Evolutionary conservation across 805 yeast species (phyloP).

Genomic region (Cyberlindnera meyerae): DNA sequence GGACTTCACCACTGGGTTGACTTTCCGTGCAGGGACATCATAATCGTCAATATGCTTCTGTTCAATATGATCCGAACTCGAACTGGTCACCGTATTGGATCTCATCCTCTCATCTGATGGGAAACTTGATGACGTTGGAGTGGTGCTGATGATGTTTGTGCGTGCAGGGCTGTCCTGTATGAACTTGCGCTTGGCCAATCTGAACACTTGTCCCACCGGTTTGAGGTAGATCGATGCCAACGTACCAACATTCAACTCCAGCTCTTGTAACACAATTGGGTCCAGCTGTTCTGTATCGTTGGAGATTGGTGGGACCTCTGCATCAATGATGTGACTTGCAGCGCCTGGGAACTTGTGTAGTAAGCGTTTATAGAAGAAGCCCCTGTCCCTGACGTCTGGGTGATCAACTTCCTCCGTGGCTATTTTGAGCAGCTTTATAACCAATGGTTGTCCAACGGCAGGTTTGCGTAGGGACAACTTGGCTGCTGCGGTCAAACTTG

Average conservation of each 20-base stretch:
- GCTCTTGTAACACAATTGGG: slow-evolving; percentile 66
- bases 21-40: slow-evolving; percentile 35
- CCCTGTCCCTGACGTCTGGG: slow-evolving; percentile 86
- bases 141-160: slow-evolving; percentile 14
- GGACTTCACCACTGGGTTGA: slow-evolving; percentile 30
- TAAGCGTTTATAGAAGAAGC: slow-evolving; percentile 80
- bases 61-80: slow-evolving; percentile 1
- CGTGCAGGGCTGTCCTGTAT: slow-evolving; percentile 49
- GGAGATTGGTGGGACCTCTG: slow-evolving; percentile 57
- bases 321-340: slow-evolving; percentile 52
- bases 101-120: slow-evolving; percentile 6
- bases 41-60: slow-evolving; percentile 32
- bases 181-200: slow-evolving; percentile 49
- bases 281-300: slow-evolving; percentile 68
- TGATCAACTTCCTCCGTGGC: slow-evolving; percentile 73
- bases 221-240: slow-evolving; percentile 80
- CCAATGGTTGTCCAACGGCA: slow-evolving; percentile 45
- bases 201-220: slow-evolving; percentile 77
- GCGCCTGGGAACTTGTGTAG: slow-evolving; percentile 40
- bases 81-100: slow-evolving; percentile 4
- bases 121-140: not conserved
- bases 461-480: slow-evolving; percentile 62
- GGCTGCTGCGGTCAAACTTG: slow-evolving; percentile 68
- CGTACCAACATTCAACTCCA: slow-evolving; percentile 77
- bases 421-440: slow-evolving; percentile 53